phyloP scores from a whole-genome alignment of 139 green algal genomes.

The Trebouxia sp. region DNA sequence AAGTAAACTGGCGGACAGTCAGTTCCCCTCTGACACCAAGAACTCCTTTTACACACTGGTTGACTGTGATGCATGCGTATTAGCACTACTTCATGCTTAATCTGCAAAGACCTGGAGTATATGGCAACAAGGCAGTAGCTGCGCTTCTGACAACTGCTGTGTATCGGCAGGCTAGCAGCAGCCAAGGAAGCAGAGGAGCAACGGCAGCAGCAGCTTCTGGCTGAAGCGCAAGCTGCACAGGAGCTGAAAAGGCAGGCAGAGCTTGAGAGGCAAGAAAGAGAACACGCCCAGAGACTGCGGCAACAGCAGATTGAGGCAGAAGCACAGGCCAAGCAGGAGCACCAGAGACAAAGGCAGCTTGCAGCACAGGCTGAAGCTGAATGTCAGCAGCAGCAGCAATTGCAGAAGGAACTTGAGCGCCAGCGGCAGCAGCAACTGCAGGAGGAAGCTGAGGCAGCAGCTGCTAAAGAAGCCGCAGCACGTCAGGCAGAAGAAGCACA shows the following conservation, averaged over 20 bases:
- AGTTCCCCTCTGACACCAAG: too few species aligned
- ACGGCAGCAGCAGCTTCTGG: not conserved
- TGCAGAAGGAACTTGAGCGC: not conserved
- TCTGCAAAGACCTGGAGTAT: too few species aligned
- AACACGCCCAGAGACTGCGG: not conserved
- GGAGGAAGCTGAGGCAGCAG: not conserved
- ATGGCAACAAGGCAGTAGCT: too few species aligned
- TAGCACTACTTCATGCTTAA: too few species aligned
- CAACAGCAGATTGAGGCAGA: constrained; percentile 6
- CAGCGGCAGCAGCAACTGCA: not conserved
- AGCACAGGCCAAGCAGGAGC: not conserved
- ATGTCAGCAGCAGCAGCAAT: constrained; percentile 3
- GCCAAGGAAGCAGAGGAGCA: not conserved
- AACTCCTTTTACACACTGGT: too few species aligned
- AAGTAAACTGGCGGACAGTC: too few species aligned
- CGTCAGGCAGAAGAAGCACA: not conserved
- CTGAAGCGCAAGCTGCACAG: not conserved
- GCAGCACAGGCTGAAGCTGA: not conserved
- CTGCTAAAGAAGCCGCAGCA: not conserved
- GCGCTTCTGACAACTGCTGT: too few species aligned
- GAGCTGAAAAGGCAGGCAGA: not conserved
- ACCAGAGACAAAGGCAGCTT: not conserved
- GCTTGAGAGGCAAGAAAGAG: not conserved
- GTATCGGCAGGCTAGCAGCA: constrained; percentile 7
- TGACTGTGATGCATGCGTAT: too few species aligned